Percentiles rank a stretch among this genome's conserved stretches.
phyloP scores from a whole-genome alignment of 805 yeast genomes.

The Spencermartinsiella europaea region DNA sequence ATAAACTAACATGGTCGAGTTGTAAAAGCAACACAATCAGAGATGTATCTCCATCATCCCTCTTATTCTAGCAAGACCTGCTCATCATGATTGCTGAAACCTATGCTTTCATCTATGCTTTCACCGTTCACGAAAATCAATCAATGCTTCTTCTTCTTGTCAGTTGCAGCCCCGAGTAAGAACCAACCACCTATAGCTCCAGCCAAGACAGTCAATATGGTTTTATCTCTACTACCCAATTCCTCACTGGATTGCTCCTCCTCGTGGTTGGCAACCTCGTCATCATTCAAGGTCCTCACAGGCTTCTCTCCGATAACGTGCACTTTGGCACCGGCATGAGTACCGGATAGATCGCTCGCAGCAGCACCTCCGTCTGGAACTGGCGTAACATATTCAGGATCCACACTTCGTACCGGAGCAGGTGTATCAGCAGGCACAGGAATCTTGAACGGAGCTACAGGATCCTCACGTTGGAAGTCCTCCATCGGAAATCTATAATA shows the following conservation, averaged over 20 bases:
- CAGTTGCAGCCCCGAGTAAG: slow-evolving; percentile 24
- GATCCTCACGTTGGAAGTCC: slow-evolving; percentile 4
- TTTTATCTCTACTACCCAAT: slow-evolving; percentile 29
- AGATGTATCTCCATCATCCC: not conserved
- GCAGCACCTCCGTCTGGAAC: slow-evolving; percentile 23
- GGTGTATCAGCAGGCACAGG: slow-evolving; percentile 28
- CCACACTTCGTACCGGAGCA: slow-evolving; percentile 13
- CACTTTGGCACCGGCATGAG: slow-evolving; percentile 19
- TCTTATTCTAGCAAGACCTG: not conserved
- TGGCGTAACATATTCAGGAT: slow-evolving; percentile 9
- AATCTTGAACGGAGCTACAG: slow-evolving; percentile 24
- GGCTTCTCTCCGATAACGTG: slow-evolving; percentile 14
- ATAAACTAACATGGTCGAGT: too few relatives aligned
- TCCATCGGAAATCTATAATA: slow-evolving; percentile 30
- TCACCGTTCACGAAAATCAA: too few relatives aligned
- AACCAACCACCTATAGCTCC: slow-evolving; percentile 35
- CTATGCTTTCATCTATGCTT: too few relatives aligned
- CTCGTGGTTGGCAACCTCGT: slow-evolving; percentile 15
- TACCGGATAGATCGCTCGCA: slow-evolving; percentile 20
- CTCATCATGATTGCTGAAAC: too few relatives aligned
- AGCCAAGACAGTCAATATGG: slow-evolving; percentile 28
- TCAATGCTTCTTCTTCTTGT: slow-evolving; percentile 18
- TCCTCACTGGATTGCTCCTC: slow-evolving; percentile 11
- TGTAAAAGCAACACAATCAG: too few relatives aligned
- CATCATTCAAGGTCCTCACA: slow-evolving; percentile 25